phyloP scores from a whole-genome alignment of 441 rosid genomes.

The Melastoma candidum region DNA sequence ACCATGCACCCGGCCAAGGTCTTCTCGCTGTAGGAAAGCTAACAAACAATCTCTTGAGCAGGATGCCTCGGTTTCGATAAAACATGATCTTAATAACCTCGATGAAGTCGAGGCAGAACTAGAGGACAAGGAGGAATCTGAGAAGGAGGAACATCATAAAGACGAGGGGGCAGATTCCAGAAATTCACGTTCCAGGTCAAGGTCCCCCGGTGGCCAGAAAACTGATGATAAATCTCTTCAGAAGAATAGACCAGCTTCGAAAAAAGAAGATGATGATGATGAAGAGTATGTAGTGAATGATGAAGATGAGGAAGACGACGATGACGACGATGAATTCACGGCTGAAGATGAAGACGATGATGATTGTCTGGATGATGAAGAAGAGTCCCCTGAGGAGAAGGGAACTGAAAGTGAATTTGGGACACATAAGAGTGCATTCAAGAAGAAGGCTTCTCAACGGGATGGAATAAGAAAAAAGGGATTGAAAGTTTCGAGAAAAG shows the following conservation, averaged over 20 bases:
- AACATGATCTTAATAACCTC: no score
- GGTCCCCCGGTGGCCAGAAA: slow-evolving; percentile 26
- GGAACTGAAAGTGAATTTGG: slow-evolving; percentile 24
- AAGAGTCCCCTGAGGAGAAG: slow-evolving; percentile 24
- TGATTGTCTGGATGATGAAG: slow-evolving; percentile 69
- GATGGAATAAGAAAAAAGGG: slow-evolving; percentile 37
- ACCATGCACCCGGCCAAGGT: no score
- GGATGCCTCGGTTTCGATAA: no score
- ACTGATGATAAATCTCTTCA: slow-evolving; percentile 26
- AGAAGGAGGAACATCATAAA: background rate
- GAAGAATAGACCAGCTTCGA: slow-evolving; percentile 43
- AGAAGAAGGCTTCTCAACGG: slow-evolving; percentile 24
- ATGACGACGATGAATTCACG: slow-evolving; percentile 50
- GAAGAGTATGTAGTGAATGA: slow-evolving; percentile 25
- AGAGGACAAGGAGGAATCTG: slow-evolving; percentile 7
- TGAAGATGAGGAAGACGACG: slow-evolving; percentile 39
- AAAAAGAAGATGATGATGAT: slow-evolving; percentile 37
- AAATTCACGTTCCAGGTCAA: slow-evolving; percentile 20
- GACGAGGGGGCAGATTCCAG: slow-evolving; percentile 4
- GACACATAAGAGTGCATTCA: slow-evolving; percentile 15
- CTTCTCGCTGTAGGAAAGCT: no score
- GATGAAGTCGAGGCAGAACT: no score
- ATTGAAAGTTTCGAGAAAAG: slow-evolving; percentile 29
- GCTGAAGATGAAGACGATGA: slow-evolving; percentile 67
- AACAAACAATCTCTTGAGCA: no score